Evolutionary conservation across 352 stramenopile species (phyloP).

Genomic region (Chrysophaeum taylorii): DNA sequence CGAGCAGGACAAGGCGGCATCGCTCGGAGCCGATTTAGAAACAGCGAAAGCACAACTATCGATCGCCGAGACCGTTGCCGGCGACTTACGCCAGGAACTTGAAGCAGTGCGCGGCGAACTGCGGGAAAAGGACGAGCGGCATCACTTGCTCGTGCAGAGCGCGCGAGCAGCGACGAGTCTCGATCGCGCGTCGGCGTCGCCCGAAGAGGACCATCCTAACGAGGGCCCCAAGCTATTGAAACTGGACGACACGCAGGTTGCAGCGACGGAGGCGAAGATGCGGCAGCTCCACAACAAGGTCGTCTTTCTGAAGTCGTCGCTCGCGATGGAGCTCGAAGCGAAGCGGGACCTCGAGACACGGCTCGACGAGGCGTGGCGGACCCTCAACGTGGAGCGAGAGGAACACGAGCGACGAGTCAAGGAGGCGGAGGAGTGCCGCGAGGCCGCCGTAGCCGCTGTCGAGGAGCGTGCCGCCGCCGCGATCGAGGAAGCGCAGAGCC

Average conservation of each 20-base stretch:
- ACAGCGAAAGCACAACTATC: too few species aligned
- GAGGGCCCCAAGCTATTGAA: not conserved
- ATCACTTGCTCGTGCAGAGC: not conserved
- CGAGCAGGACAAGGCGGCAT: too few species aligned
- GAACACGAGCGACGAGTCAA: slow-evolving; percentile 8
- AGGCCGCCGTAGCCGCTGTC: too few species aligned
- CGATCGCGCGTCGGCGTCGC: not conserved
- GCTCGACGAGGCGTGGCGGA: not conserved
- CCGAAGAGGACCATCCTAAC: not conserved
- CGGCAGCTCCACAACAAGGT: slow-evolving; percentile 43
- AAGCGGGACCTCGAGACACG: not conserved
- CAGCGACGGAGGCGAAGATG: slow-evolving; percentile 33
- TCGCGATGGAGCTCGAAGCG: slow-evolving; percentile 30
- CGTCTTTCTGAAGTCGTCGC: slow-evolving; percentile 39
- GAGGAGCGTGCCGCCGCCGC: slow-evolving; percentile 12
- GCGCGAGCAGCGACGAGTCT: not conserved
- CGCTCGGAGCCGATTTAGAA: too few species aligned
- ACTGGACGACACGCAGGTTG: not conserved
- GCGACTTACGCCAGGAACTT: not conserved
- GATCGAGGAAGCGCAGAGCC: slow-evolving; percentile 18
- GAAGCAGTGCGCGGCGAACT: not conserved
- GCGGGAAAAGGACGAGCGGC: not conserved
- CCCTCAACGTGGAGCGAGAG: not conserved
- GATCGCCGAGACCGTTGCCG: not conserved
- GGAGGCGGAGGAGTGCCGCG: slow-evolving; percentile 2